Conservation (phyloP, 2,329 filamentous ascomycete species). For the Ilyonectria destructans region DNA sequence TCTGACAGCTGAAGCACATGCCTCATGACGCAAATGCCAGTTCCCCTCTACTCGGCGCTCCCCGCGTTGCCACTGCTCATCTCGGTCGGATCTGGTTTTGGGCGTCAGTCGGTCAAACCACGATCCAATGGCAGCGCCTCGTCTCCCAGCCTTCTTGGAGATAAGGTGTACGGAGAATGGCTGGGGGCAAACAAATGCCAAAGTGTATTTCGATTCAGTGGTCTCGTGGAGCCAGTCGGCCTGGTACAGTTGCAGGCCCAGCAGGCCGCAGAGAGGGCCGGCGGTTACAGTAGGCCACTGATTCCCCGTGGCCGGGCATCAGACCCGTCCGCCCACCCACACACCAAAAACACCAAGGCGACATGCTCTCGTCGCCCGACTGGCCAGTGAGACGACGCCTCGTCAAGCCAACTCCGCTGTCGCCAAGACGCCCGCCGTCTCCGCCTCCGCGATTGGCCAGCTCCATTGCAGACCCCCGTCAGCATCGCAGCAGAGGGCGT, state of each 20-base stretch:
- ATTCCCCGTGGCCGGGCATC: slow-evolving; percentile 18
- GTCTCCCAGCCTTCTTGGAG: background rate
- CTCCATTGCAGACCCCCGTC: background rate
- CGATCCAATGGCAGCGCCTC: background rate
- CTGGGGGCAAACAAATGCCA: background rate
- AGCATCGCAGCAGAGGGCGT: slow-evolving; percentile 19
- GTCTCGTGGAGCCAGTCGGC: slow-evolving; percentile 3
- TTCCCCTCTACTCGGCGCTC: background rate
- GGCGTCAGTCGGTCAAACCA: background rate
- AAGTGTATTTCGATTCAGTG: slow-evolving; percentile 12
- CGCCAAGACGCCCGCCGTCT: background rate
- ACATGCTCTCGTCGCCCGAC: background rate
- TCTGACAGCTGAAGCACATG: background rate
- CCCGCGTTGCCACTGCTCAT: slow-evolving; percentile 1
- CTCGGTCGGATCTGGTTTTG: background rate
- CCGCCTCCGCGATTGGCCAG: background rate
- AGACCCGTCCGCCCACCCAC: slow-evolving; percentile 10
- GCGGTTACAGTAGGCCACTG: slow-evolving; percentile 28
- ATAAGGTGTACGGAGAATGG: background rate
- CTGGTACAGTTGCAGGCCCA: background rate
- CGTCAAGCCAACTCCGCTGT: slow-evolving; percentile 11
- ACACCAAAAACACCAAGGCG: background rate
- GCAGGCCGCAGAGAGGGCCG: slow-evolving; percentile 25
- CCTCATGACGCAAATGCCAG: background rate
- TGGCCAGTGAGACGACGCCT: background rate